A percentile compares a stretch with the other conserved stretches of the same genome.
phyloP scores from a whole-genome alignment of 1,284 basidiomycete genomes.

The Tilletiopsis washingtonensis region DNA sequence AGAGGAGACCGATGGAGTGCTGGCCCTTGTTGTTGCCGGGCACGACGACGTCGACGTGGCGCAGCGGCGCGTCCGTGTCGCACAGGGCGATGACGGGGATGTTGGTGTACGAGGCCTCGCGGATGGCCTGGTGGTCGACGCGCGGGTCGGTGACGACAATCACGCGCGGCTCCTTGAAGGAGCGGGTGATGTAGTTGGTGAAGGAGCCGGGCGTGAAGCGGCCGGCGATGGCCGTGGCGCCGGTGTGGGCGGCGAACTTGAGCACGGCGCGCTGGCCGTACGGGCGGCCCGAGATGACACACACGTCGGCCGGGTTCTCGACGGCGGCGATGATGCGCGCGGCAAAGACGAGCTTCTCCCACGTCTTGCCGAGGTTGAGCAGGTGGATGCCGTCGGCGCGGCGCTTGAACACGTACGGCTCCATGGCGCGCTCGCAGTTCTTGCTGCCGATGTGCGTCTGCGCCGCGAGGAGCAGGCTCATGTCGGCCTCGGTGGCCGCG shows the following conservation, averaged over 20 bases:
- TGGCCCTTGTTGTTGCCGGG: conserved; percentile 99
- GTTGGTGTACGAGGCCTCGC: conserved; percentile 99
- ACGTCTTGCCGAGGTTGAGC: conserved; percentile 97
- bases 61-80: conserved; percentile 94
- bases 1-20: conserved; percentile 92
- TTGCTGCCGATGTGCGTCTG: conserved; percentile 81
- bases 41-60: conserved; percentile 96
- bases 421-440: conserved; percentile 99
- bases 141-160: conserved; percentile 98
- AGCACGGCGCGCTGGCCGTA: conserved; percentile 99
- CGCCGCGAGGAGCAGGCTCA: conserved; percentile 85
- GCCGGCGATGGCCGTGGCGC: conserved; percentile 95
- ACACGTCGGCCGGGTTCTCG: conserved; percentile 96
- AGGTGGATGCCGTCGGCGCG: conserved; percentile 91
- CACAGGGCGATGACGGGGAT: conserved; percentile 98
- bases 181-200: conserved; percentile 99
- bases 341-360: conserved; percentile 74
- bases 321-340: conserved; percentile 53
- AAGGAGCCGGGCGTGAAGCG: conserved; percentile 94
- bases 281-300: conserved; percentile 92
- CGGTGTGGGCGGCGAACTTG: conserved; percentile 96
- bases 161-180: conserved; percentile 98
- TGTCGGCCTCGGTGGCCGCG: conserved; percentile 92
- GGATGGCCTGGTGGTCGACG: conserved; percentile 98
- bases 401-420: conserved; percentile 94